Conservation (phyloP, 768 basidiomycete species). For the Vishniacozyma victoriae region DNA sequence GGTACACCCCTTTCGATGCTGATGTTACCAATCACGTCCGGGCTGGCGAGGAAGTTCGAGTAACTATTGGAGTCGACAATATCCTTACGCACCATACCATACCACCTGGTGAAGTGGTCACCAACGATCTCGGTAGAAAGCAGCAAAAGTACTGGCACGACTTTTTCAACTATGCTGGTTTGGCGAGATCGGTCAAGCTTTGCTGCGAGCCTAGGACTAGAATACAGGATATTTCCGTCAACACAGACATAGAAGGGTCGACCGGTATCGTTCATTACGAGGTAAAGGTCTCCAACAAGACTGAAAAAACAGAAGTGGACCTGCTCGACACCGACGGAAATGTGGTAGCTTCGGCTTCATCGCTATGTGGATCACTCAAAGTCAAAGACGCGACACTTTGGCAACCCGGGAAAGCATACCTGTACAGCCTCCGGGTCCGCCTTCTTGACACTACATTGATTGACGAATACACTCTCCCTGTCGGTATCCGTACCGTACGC, state of each 20-base stretch:
- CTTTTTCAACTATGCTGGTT: conserved; percentile 35
- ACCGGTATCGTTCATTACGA: conserved; percentile 12
- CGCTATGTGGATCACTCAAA: conserved; percentile 4
- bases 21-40: conserved; percentile 17
- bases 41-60: conserved; percentile 14
- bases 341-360: conserved; percentile 2
- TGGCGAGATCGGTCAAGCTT: conserved; percentile 24
- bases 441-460: conserved; percentile 3
- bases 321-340: conserved; percentile 13
- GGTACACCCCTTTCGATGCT: conserved; percentile 29
- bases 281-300: neutral
- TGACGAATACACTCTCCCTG: conserved; percentile 25
- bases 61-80: conserved; percentile 27
- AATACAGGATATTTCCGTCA: conserved; percentile 23
- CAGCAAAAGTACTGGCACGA: conserved; percentile 29
- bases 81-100: conserved; percentile 25
- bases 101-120: conserved; percentile 15
- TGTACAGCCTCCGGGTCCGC: conserved; percentile 15
- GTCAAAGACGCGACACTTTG: conserved; percentile 22
- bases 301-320: conserved; percentile 6
- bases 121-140: conserved; percentile 6
- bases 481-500: conserved; percentile 23
- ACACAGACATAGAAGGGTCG: conserved; percentile 14
- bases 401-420: conserved; percentile 27
- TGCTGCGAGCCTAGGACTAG: conserved; percentile 10